Evolutionary conservation across 495 filamentous ascomycete species (phyloP).

Genomic region (Penicillium turbatum): DNA sequence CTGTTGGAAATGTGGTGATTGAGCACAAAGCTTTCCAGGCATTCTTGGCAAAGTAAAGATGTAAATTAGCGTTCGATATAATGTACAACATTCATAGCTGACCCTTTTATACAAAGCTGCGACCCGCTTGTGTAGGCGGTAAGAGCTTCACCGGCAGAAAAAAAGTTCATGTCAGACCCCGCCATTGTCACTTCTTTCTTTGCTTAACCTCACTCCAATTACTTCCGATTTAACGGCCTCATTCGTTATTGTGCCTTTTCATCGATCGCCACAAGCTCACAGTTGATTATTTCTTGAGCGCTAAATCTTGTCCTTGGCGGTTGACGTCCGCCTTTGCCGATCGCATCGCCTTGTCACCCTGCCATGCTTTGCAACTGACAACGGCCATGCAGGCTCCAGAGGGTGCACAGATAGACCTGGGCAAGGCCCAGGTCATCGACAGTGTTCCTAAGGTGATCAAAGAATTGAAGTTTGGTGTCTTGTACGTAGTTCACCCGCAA

Average conservation of each 20-base stretch:
- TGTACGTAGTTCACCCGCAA: slow-evolving; percentile 49
- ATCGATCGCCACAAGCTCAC: not conserved
- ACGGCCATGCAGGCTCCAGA: slow-evolving; percentile 47
- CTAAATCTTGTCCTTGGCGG: slow-evolving; percentile 8
- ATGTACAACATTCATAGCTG: slow-evolving; percentile 9
- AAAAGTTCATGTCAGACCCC: slow-evolving; percentile 35
- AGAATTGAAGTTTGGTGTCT: slow-evolving; percentile 87
- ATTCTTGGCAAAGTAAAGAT: slow-evolving; percentile 58
- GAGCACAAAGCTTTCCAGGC: slow-evolving; percentile 91
- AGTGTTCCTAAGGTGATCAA: slow-evolving; percentile 84
- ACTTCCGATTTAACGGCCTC: not conserved
- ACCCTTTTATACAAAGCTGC: not conserved
- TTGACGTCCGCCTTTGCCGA: slow-evolving; percentile 19
- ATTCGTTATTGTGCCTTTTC: not conserved
- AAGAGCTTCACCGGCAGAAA: slow-evolving; percentile 28
- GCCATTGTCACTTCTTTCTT: slow-evolving; percentile 15
- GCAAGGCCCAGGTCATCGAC: slow-evolving; percentile 88
- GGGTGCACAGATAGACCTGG: slow-evolving; percentile 48
- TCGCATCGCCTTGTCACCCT: slow-evolving; percentile 31
- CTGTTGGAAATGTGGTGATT: slow-evolving; percentile 76
- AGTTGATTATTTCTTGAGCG: not conserved
- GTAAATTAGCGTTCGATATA: slow-evolving; percentile 3
- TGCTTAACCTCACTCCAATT: slow-evolving; percentile 4
- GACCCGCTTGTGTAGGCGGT: slow-evolving; percentile 7
- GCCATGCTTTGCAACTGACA: slow-evolving; percentile 42